A percentile compares a stretch with the other conserved stretches of the same genome.
phyloP scores from a whole-genome alignment of 1,284 basidiomycete genomes.

The Xerocomus amazonicus region DNA sequence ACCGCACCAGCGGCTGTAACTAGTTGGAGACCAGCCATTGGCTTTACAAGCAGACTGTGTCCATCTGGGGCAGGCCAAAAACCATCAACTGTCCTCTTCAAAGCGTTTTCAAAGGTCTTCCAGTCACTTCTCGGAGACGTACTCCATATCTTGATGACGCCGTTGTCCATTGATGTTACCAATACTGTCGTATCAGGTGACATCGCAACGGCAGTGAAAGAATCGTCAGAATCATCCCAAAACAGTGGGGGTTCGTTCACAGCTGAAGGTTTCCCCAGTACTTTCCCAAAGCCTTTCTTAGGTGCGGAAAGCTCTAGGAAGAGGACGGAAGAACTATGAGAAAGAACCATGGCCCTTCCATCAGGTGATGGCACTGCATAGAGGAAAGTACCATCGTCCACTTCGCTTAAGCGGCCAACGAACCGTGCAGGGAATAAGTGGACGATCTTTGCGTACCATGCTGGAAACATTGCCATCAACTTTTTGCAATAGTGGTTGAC shows the following conservation, averaged over 20 bases:
- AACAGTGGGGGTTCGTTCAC: slow-evolving; percentile 13
- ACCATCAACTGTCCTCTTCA: not conserved
- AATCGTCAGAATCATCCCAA: not conserved
- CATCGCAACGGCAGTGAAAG: slow-evolving; percentile 9
- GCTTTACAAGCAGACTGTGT: slow-evolving; percentile 13
- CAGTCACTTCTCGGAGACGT: slow-evolving; percentile 9
- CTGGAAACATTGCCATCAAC: slow-evolving; percentile 8
- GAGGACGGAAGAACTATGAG: slow-evolving; percentile 2
- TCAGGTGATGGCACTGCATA: slow-evolving; percentile 8
- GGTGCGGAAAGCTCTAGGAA: slow-evolving; percentile 4
- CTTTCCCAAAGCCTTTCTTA: slow-evolving; percentile 8
- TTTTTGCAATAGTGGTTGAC: slow-evolving; percentile 12
- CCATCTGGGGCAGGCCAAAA: slow-evolving; percentile 18
- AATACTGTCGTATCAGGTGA: slow-evolving; percentile 9
- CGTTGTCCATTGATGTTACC: slow-evolving; percentile 8
- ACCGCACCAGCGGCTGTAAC: slow-evolving; percentile 2
- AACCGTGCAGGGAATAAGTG: slow-evolving; percentile 6
- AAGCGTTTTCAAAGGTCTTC: slow-evolving; percentile 4
- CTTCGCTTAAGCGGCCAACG: slow-evolving; percentile 5
- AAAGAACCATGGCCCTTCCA: slow-evolving; percentile 8
- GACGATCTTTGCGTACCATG: slow-evolving; percentile 19
- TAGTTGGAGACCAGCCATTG: slow-evolving; percentile 11
- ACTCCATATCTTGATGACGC: slow-evolving; percentile 16
- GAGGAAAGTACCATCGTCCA: slow-evolving; percentile 11
- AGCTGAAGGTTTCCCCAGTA: slow-evolving; percentile 6